Evolutionary conservation across 176 grass and related monocot genomes (phyloP).

Genomic region (maize (Zea mays)): Zm-B73-REFERENCE-NAM-5.0 NC_050101.1:171335501-171336000

Average conservation of each 20-base stretch:
- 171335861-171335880: conserved; percentile 95
- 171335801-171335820: neutral
- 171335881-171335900: conserved; percentile 92
- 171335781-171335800: conserved; percentile 5
- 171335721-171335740: conserved; percentile 86
- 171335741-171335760: conserved; percentile 78
- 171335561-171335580: conserved; percentile 18
- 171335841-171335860: conserved; percentile 78
- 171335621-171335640: conserved; percentile 78
- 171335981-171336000: conserved; percentile 94
- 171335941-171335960: conserved; percentile 85
- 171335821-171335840: conserved; percentile 21
- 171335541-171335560: conserved; percentile 84
- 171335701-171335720: conserved; percentile 99
- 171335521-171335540: conserved; percentile 88
- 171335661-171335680: conserved; percentile 91
- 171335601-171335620: conserved; percentile 36
- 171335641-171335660: conserved; percentile 97
- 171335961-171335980: conserved; percentile 76
- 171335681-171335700: conserved; percentile 78
- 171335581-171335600: conserved; percentile 28
- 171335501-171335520: conserved; percentile 84
- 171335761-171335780: conserved; percentile 21
- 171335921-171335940: conserved; percentile 95
- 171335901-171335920: conserved; percentile 94